Base-by-base conservation (phyloP, 441 rosid genomes). In the Raphanus hybrid region DNA sequence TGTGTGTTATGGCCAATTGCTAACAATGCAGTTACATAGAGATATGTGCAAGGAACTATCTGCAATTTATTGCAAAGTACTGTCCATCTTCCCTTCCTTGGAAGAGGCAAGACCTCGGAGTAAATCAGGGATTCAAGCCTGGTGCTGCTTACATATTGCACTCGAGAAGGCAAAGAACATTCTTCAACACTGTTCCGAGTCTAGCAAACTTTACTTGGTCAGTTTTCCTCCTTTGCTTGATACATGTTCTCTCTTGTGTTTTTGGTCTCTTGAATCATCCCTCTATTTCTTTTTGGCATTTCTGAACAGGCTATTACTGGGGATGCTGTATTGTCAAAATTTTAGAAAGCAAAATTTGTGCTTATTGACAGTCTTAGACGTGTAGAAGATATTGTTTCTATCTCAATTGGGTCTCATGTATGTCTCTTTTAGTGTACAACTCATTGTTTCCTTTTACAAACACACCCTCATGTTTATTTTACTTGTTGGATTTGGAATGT, bases 101-200 rank as follows among this genome's bases (percentile, higher is more conserved):
- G 98, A 93, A 88, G 99, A 87, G 7, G 95, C 98, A 78, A 82
- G 97, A 67, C 99, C 99, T 50, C 83, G 98, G 83, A 96, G 97
- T 81, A 96, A 84, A 86, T 91, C 98, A 65, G 99, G 99, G 64
- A 93, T 96, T 78, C 98, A 93, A 29, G 97, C 98, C 64, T 81
- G 93, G 71, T 96, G 99, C 77, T 89, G 93, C 26, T 86, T 96
- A 84, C 98, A 96, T 69, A 87, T 96, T 75, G 94, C 99, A 43
- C 90, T 96, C 52, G 97, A 96, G 81, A 96, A 94, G 82, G 83
- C 97, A 35, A 96, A 93, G 82, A 89, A 82, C 74, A 78, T 92
- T 82, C 97, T 93, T 79, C 97, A 83, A 77, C 98, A 92, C 80
- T 96, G 99, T 79, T 85, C 97, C n/a, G 93, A 89, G 75, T 90